Evolutionary conservation across 257 asterid genomes (phyloP).

Genomic region (Apocynum venetum): DNA sequence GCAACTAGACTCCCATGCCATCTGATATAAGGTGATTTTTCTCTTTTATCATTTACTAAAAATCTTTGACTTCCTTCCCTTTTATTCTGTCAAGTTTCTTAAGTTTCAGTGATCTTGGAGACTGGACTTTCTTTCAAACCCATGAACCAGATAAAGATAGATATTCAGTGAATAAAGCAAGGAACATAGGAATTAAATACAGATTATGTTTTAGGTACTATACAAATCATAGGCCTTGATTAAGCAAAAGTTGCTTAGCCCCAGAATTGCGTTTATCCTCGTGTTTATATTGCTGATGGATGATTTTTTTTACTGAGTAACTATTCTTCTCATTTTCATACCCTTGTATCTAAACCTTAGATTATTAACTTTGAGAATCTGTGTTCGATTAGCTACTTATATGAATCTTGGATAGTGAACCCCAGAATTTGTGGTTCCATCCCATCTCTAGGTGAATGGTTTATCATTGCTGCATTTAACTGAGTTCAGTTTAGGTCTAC

Average conservation of each 20-base stretch:
- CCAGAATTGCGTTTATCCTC: neutral
- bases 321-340: neutral
- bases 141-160: neutral
- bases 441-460: no score
- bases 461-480: neutral
- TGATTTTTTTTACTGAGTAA: neutral
- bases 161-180: neutral
- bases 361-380: neutral
- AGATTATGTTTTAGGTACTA: neutral
- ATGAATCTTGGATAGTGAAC: neutral
- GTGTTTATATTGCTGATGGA: neutral
- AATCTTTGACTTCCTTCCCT: neutral
- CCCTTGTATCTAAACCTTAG: neutral
- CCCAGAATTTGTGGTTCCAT: neutral
- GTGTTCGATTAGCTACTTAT: neutral
- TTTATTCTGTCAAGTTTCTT: neutral
- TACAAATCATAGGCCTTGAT: neutral
- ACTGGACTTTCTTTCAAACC: neutral
- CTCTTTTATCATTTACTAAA: no score
- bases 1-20: no score
- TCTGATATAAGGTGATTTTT: no score
- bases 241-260: neutral
- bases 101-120: neutral
- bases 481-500: neutral
- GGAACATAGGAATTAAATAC: neutral